Evolutionary conservation across 768 basidiomycete species (phyloP), one percentile per base, ranked within the genome.

Genomic region (Russula earlei): DNA sequence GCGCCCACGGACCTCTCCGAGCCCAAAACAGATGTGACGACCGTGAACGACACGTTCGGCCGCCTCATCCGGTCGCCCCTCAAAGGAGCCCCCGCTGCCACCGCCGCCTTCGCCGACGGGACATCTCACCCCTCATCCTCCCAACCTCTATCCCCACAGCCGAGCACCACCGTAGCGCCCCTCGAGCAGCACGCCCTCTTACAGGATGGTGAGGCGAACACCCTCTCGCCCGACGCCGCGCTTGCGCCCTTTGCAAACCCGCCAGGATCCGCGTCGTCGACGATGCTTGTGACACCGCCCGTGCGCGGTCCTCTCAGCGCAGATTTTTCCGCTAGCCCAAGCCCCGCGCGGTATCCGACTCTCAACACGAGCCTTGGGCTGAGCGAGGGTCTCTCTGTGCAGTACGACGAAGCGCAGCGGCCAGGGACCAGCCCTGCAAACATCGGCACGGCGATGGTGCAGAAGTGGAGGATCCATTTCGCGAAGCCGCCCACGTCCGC

Each of bases 401-500:
- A 53, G 34, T 56, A 62, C 15, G 54, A 60, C 5, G 51, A 38
- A 17, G 37, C 55, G 7, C 36, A 8, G 17, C 50, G 37, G 44
- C 59, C 27, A 50, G 54, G 62, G 58, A n/a, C 38, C 51, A 5
- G 29, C 12, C 20, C 48, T 36, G 45, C 59, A 49, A 38, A 44
- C 33, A 1, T 19, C 1, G 36, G 12, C 0, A 9, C 11, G 55
- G 4, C 45, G 56, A n/a, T 52, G 50, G 62, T 24, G 7, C 62
- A 66, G 12, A 65, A 67, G 17, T 77, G 76, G 75, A 65, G 64
- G 8, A 68, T 82, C 45, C 71, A 80, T 47, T 77, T 67, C 42
- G 64, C 52, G 14, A 71, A 68, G 31, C 67, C 72, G 33, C 78
- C 78, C 3, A 64, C 57, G 49, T 68, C 68, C 22, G 68, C 68